These are phyloP conservation scores for Penicillium crystallinum DNA, from an alignment of 495 filamentous ascomycete genomes.

Conservation along the genomic window DNA sequence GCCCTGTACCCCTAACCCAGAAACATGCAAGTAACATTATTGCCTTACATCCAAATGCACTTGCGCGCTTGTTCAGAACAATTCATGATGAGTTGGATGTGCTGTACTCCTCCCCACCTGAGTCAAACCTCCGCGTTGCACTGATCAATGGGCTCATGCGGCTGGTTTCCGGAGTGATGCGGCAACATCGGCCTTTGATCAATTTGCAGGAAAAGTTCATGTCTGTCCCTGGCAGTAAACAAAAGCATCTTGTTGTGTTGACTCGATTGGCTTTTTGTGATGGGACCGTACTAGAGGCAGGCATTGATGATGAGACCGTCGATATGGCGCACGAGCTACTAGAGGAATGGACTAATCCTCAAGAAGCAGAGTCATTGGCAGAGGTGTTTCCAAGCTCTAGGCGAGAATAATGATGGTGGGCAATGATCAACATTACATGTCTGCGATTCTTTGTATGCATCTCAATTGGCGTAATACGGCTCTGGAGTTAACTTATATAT, in stretches of 20 bases:
- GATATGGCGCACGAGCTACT: slow-evolving; percentile 62
- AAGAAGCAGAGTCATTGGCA: slow-evolving; percentile 63
- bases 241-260: slow-evolving; percentile 61
- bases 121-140: slow-evolving; percentile 33
- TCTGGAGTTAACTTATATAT: not conserved
- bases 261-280: slow-evolving; percentile 66
- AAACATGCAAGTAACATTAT: slow-evolving; percentile 50
- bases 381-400: slow-evolving; percentile 49
- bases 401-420: slow-evolving; percentile 19
- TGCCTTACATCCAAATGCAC: slow-evolving; percentile 47
- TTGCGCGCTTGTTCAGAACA: slow-evolving; percentile 56
- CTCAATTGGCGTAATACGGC: not conserved
- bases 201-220: slow-evolving; percentile 55
- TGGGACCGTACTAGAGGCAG: slow-evolving; percentile 54
- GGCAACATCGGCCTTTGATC: slow-evolving; percentile 40
- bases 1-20: slow-evolving; percentile 26
- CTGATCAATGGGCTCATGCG: slow-evolving; percentile 58
- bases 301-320: slow-evolving; percentile 61
- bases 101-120: slow-evolving; percentile 50
- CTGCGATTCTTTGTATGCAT: not conserved
- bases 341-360: slow-evolving; percentile 59
- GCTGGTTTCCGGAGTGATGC: slow-evolving; percentile 56
- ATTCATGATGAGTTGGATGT: slow-evolving; percentile 60
- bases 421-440: not conserved
- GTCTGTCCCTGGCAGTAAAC: slow-evolving; percentile 51